Evolutionary conservation across 2,329 filamentous ascomycete species (phyloP).

Genomic region (Nectriaceae sp.): DNA sequence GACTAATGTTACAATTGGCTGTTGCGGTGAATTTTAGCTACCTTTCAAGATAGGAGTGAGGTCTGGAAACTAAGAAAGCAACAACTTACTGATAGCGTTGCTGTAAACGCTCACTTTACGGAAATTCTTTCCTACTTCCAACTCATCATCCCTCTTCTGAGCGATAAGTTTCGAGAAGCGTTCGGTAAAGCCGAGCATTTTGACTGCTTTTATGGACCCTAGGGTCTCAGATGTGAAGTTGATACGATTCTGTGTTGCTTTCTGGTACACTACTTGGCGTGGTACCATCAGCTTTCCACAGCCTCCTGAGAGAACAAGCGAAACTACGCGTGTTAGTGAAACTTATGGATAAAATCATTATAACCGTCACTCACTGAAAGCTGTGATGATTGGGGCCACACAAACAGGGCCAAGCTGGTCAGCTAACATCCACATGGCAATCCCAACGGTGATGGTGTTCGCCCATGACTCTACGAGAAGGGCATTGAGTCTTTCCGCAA

Average conservation of each 20-base stretch:
- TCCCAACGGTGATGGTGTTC: constrained; percentile 31
- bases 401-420: constrained; percentile 36
- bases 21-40: too few species aligned
- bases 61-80: background rate
- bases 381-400: constrained; percentile 33
- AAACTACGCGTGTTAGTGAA: constrained; percentile 17
- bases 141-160: constrained; percentile 27
- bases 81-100: constrained; percentile 29
- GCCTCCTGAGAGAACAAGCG: constrained; percentile 18
- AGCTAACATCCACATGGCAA: constrained; percentile 34
- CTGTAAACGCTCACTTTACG: constrained; percentile 27
- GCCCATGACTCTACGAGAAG: constrained; percentile 35
- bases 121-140: constrained; percentile 27
- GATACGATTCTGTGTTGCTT: constrained; percentile 35
- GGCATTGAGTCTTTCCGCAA: constrained; percentile 27
- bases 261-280: constrained; percentile 32
- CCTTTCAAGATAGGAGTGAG: background rate
- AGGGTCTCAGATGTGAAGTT: constrained; percentile 36
- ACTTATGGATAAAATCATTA: rapidly evolving
- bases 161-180: constrained; percentile 25
- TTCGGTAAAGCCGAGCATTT: constrained; percentile 35
- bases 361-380: constrained; percentile 27
- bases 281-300: constrained; percentile 29
- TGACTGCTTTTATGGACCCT: constrained; percentile 34
- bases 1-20: constrained; percentile 28